Evolutionary conservation across 148 eudicot genomes (phyloP).

Genomic region (Spergularia marina): DNA sequence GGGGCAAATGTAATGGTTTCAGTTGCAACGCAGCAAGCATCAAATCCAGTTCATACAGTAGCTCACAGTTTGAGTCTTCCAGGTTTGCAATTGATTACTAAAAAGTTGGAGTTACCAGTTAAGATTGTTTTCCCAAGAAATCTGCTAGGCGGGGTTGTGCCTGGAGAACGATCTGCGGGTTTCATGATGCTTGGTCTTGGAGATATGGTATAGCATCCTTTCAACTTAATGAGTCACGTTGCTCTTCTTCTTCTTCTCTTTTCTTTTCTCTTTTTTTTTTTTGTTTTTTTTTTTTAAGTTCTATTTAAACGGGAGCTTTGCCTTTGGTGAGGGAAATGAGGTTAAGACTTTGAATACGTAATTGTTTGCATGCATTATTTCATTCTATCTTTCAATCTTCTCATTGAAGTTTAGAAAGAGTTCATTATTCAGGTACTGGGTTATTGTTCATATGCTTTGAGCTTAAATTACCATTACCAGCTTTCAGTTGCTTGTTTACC

Average conservation of each 20-base stretch:
- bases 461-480: neutral
- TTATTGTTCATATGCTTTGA: neutral
- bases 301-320: too few species aligned
- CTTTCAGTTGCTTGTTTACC: neutral
- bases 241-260: too few species aligned
- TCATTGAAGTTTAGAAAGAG: neutral
- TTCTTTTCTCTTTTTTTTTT: too few species aligned
- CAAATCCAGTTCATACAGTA: conserved; percentile 95
- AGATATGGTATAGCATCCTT: conserved; percentile 73
- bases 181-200: conserved; percentile 99
- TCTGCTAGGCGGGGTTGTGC: conserved; percentile 64
- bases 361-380: neutral
- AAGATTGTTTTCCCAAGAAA: conserved; percentile 93
- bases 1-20: conserved; percentile 99
- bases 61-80: conserved; percentile 95
- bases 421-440: neutral
- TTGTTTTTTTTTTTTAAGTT: too few species aligned
- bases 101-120: conserved; percentile 89
- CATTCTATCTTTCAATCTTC: neutral
- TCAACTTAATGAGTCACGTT: neutral
- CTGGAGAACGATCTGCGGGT: conserved; percentile 57
- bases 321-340: neutral
- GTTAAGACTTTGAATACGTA: neutral
- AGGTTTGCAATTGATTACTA: conserved; percentile 82
- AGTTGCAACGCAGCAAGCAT: conserved; percentile 96